phyloP scores from a whole-genome alignment of 768 basidiomycete species.

The Leucocoprinus leucothites region DNA sequence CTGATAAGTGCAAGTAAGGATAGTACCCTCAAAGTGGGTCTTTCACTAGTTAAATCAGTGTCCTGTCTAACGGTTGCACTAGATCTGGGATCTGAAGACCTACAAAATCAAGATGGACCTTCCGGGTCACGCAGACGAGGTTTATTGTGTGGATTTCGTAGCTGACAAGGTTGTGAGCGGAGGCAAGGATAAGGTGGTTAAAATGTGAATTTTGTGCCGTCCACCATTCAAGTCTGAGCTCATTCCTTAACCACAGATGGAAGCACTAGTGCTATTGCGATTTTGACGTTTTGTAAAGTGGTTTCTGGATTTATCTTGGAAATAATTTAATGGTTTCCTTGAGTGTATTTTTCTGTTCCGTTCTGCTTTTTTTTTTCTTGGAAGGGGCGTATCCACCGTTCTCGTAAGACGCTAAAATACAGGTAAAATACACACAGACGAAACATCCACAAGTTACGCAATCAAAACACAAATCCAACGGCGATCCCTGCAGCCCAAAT shows the following conservation, averaged over 20 bases:
- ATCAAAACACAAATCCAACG: no score
- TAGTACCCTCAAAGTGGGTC: slow-evolving; percentile 84
- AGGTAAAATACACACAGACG: no score
- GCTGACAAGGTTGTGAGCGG: slow-evolving; percentile 99
- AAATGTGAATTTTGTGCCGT: slow-evolving; percentile 65
- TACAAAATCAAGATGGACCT: slow-evolving; percentile 94
- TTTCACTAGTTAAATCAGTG: not conserved
- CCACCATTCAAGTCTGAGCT: not conserved
- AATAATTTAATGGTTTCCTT: not conserved
- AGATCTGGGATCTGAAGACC: slow-evolving; percentile 97
- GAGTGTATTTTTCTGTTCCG: not conserved
- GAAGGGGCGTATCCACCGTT: no score
- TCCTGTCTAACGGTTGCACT: slow-evolving; percentile 5
- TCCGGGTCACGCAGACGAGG: slow-evolving; percentile 95
- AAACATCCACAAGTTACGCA: no score
- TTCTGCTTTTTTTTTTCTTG: no score
- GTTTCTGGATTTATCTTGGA: not conserved
- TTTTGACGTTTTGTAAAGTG: not conserved
- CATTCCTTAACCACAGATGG: slow-evolving; percentile 14
- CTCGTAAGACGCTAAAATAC: no score
- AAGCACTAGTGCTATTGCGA: slow-evolving; percentile 12
- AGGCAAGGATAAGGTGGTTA: slow-evolving; percentile 87
- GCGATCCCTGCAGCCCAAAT: no score
- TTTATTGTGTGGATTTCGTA: slow-evolving; percentile 98
- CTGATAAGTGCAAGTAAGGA: slow-evolving; percentile 95